A percentile compares a stretch with the other conserved stretches of the same genome.
phyloP scores from a whole-genome alignment of 2,329 filamentous ascomycete genomes.

The Colletotrichum siamense region DNA sequence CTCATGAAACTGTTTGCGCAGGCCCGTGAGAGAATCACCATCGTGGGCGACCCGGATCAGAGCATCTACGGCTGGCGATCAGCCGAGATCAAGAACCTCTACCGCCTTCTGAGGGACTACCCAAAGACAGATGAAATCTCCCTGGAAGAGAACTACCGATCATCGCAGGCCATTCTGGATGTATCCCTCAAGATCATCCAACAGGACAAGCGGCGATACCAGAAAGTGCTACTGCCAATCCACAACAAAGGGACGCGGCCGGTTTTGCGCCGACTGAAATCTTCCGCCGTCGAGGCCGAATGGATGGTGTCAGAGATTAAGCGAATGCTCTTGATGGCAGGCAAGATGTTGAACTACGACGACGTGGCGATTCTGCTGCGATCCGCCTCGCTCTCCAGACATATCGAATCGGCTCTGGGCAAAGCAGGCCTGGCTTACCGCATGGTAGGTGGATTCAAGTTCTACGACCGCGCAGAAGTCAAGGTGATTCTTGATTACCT shows the following conservation, averaged over 20 bases:
- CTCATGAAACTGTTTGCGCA: slow-evolving; percentile 89
- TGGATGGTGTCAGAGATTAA: slow-evolving; percentile 90
- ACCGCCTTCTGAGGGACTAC: slow-evolving; percentile 77
- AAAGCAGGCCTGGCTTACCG: slow-evolving; percentile 84
- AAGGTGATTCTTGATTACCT: slow-evolving; percentile 89
- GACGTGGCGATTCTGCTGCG: slow-evolving; percentile 90
- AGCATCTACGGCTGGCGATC: slow-evolving; percentile 97
- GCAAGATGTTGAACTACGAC: slow-evolving; percentile 72
- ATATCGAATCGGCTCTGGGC: slow-evolving; percentile 84
- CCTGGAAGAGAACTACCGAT: slow-evolving; percentile 93
- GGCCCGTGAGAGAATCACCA: slow-evolving; percentile 77
- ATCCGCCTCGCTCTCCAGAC: slow-evolving; percentile 80
- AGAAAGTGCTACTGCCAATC: slow-evolving; percentile 80
- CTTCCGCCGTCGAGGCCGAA: slow-evolving; percentile 74
- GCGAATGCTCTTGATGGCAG: slow-evolving; percentile 73
- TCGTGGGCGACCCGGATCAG: slow-evolving; percentile 96
- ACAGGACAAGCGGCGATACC: slow-evolving; percentile 81
- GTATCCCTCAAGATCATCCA: slow-evolving; percentile 87
- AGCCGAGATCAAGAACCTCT: slow-evolving; percentile 88
- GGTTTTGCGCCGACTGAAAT: slow-evolving; percentile 77
- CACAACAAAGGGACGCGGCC: slow-evolving; percentile 82
- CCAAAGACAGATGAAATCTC: slow-evolving; percentile 81
- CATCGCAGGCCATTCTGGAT: slow-evolving; percentile 82
- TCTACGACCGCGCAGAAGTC: slow-evolving; percentile 91
- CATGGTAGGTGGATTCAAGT: slow-evolving; percentile 89